phyloP scores from a whole-genome alignment of 495 filamentous ascomycete species.

The Lindgomyces ingoldianus region DNA sequence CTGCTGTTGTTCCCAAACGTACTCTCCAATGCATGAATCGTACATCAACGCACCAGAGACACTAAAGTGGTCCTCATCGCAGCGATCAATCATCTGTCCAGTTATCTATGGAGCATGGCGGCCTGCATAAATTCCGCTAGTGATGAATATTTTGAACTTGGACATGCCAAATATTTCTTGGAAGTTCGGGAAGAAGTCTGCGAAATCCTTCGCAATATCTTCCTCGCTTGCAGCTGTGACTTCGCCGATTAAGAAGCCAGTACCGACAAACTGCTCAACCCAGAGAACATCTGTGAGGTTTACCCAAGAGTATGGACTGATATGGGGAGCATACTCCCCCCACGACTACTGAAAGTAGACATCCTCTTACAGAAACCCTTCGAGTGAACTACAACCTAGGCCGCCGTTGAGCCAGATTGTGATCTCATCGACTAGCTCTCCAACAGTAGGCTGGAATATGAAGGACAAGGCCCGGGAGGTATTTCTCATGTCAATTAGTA shows the following conservation, averaged over 20 bases:
- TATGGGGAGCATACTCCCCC: constrained; percentile 58
- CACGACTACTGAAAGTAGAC: constrained; percentile 64
- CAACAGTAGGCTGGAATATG: constrained; percentile 54
- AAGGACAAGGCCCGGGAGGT: constrained; percentile 53
- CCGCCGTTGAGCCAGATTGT: constrained; percentile 40
- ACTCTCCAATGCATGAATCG: constrained; percentile 36
- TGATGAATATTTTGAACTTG: constrained; percentile 42
- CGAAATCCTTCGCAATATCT: constrained; percentile 39
- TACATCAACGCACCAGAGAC: constrained; percentile 31
- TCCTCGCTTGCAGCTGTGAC: constrained; percentile 34
- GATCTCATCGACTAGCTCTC: constrained; percentile 43
- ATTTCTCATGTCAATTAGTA: constrained; percentile 37
- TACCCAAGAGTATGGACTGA: constrained; percentile 68
- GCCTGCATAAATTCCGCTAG: constrained; percentile 39
- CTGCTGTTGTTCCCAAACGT: constrained; percentile 21
- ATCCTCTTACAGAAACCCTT: constrained; percentile 67
- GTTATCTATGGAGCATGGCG: constrained; percentile 39
- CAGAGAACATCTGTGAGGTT: constrained; percentile 65
- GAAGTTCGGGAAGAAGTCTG: constrained; percentile 39
- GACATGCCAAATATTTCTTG: constrained; percentile 39
- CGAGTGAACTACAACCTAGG: constrained; percentile 61
- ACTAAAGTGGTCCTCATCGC: constrained; percentile 30
- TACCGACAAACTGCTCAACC: constrained; percentile 36
- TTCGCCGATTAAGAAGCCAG: constrained; percentile 33
- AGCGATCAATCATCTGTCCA: constrained; percentile 35